phyloP scores from a whole-genome alignment of 1,139 yeast species.

The Zhuliangozyma parablackwelliae region DNA sequence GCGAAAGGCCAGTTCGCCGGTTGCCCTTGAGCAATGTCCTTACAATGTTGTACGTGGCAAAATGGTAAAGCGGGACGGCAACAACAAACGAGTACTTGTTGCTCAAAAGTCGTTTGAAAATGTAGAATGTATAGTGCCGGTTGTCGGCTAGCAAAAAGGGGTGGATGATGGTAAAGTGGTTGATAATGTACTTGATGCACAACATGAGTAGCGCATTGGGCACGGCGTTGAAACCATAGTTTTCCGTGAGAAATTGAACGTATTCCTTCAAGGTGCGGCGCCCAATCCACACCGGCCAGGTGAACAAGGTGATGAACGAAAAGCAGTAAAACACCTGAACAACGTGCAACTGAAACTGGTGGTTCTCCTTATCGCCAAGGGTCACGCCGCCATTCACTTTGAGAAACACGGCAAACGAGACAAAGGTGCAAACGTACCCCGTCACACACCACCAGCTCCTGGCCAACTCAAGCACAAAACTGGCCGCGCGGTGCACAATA shows the following conservation, averaged over 20 bases:
- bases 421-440: slow-evolving; percentile 54
- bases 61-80: slow-evolving; percentile 70
- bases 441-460: slow-evolving; percentile 24
- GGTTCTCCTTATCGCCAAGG: slow-evolving; percentile 86
- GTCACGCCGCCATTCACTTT: slow-evolving; percentile 72
- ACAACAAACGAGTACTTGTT: slow-evolving; percentile 36
- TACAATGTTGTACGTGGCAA: slow-evolving; percentile 49
- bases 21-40: slow-evolving; percentile 15
- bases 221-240: slow-evolving; percentile 15
- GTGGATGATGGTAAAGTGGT: slow-evolving; percentile 69
- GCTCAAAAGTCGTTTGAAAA: slow-evolving; percentile 61
- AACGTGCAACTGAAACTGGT: slow-evolving; percentile 62
- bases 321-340: slow-evolving; percentile 81
- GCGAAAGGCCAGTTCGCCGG: slow-evolving; percentile 14
- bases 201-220: slow-evolving; percentile 15
- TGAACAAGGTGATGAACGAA: slow-evolving; percentile 55
- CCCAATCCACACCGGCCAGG: slow-evolving; percentile 68
- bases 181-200: slow-evolving; percentile 47
- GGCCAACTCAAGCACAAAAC: slow-evolving; percentile 19
- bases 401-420: slow-evolving; percentile 53
- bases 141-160: slow-evolving; percentile 93
- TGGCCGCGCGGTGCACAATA: slow-evolving; percentile 7
- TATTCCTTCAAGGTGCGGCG: slow-evolving; percentile 32
- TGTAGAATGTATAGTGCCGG: slow-evolving; percentile 86
- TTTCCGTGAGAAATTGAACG: slow-evolving; percentile 20